phyloP scores from a whole-genome alignment of 805 yeast genomes.

The Candida nanaspora region DNA sequence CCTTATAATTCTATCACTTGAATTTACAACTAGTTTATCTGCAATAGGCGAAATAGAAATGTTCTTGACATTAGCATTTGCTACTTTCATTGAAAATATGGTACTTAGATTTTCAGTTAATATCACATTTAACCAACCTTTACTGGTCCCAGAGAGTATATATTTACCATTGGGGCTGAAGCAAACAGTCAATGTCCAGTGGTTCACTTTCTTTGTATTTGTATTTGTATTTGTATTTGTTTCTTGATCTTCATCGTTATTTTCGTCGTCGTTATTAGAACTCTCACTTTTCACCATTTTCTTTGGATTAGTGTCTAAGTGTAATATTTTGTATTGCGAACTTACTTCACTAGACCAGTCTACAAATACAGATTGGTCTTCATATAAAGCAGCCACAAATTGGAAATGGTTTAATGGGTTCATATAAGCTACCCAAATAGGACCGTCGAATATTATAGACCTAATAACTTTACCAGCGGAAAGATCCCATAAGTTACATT shows the following conservation, averaged over 20 bases:
- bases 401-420: conserved; percentile 39
- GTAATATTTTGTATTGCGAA: conserved; percentile 1
- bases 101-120: conserved; percentile 21
- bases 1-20: conserved; percentile 71
- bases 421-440: conserved; percentile 64
- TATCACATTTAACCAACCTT: conserved; percentile 65
- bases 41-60: conserved; percentile 53
- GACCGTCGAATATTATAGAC: conserved; percentile 51
- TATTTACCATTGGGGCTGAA: conserved; percentile 48
- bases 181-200: conserved; percentile 40
- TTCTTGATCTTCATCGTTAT: conserved; percentile 5
- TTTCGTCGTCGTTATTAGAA: conserved; percentile 13
- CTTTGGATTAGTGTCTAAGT: too few species aligned
- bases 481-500: conserved; percentile 75
- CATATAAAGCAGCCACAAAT: conserved; percentile 61
- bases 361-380: conserved; percentile 51
- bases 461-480: conserved; percentile 31
- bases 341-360: conserved; percentile 24
- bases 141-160: conserved; percentile 69
- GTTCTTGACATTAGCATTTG: conserved; percentile 66
- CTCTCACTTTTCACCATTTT: conserved; percentile 8
- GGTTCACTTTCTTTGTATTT: conserved; percentile 25
- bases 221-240: conserved; percentile 6
- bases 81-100: conserved; percentile 40
- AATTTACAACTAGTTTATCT: conserved; percentile 59